Base-by-base conservation (phyloP, 768 basidiomycete genomes). In the Hygrocybe coccinea region DNA sequence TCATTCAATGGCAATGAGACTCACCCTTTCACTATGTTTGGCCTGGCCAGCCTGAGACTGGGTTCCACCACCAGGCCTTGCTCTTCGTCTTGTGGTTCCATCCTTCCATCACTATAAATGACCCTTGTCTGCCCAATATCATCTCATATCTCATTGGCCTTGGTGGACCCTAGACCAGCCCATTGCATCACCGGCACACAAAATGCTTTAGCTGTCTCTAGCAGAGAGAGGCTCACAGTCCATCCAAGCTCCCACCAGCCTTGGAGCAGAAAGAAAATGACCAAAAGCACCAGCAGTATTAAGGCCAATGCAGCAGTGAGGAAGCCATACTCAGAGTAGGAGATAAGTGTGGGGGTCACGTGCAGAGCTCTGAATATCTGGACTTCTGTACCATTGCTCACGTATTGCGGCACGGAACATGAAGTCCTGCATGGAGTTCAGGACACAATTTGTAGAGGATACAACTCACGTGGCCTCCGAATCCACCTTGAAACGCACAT, bases 341-440 rank as follows among this genome's bases (percentile, higher is more conserved):
- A 48, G 46, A 48, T 22, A 48, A 48, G 46, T 48, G 46, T 8
- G 25, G 25, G 22, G 46, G 11, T 48, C 25, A 22, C 17, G 46
- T 24, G 46, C 22, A 22, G 46, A 8, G 46, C 46, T 12, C 19
- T 48, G 46, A 48, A 48, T n/a, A n/a, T n/a, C 22, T 12, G 12
- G 8, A n/a, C 14, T 48, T 48, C 21, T 21, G 46, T 48, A 24
- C 46, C 22, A 48, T 48, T 48, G 46, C 46, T 48, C 46, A 48
- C 25, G 46, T 33, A 48, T 22, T 33, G 46, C 46, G 22, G 46
- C 46, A 17, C 46, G 46, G 22, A 48, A 48, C 46, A 48, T 48
- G 46, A 48, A 48, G 46, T 48, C 46, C 46, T 48, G 46, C 14
- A 48, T 48, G 25, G 46, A 48, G 25, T 48, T 48, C 46, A 48